phyloP scores from a whole-genome alignment of 371 early-diverging fungal species.

The Zopfochytrium polystomum region DNA sequence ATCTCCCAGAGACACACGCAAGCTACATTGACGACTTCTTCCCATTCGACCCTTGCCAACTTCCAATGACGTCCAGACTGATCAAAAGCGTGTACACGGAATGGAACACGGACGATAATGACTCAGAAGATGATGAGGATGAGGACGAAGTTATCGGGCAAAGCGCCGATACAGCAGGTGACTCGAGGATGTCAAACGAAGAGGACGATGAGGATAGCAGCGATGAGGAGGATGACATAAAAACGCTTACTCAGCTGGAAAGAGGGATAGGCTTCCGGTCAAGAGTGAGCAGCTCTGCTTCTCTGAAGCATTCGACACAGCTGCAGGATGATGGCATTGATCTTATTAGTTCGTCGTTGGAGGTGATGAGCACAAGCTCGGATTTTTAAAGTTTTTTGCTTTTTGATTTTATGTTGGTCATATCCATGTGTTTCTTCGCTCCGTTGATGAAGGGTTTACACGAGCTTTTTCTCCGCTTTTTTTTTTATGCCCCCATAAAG shows the following conservation, averaged over 20 bases:
- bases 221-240: slow-evolving; percentile 22
- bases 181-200: too few species aligned
- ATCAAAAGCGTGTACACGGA: slow-evolving; percentile 33
- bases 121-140: too few species aligned
- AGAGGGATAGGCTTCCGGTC: not conserved
- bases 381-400: not conserved
- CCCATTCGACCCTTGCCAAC: slow-evolving; percentile 90
- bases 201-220: slow-evolving; percentile 15
- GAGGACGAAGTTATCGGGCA: too few species aligned
- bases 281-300: too few species aligned
- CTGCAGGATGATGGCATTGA: slow-evolving; percentile 21
- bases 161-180: too few species aligned
- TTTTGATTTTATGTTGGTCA: not conserved
- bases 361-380: slow-evolving; percentile 12
- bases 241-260: not conserved
- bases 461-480: not conserved
- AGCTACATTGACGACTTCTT: slow-evolving; percentile 80
- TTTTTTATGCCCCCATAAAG: too few species aligned
- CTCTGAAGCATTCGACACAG: too few species aligned
- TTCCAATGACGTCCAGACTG: slow-evolving; percentile 53
- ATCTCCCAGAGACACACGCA: slow-evolving; percentile 30
- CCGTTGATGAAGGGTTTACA: not conserved
- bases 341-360: slow-evolving; percentile 21
- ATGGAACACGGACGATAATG: slow-evolving; percentile 42
- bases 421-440: not conserved